Percentiles rank a stretch among this genome's conserved stretches.
phyloP scores from a whole-genome alignment of 805 yeast genomes.

The Cyberlindnera galapagoensis region DNA sequence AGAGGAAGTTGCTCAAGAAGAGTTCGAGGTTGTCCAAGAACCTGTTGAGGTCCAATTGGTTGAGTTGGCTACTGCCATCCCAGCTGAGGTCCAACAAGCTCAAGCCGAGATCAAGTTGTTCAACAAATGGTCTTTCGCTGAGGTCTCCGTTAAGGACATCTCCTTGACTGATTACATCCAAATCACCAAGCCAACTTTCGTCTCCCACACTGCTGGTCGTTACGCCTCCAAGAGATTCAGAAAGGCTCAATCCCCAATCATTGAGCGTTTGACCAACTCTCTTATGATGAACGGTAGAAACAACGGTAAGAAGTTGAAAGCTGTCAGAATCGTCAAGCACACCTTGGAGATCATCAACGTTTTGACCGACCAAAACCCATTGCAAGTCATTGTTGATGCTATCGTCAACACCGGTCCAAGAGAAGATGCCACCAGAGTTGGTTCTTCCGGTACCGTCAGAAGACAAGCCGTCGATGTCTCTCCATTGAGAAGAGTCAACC shows the following conservation, averaged over 20 bases:
- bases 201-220: conserved; percentile 99
- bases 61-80: conserved; percentile 91
- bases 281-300: conserved; percentile 99
- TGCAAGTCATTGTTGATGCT: conserved; percentile 98
- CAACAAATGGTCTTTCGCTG: conserved; percentile 99
- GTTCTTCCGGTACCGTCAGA: conserved; percentile 99
- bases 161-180: conserved; percentile 98
- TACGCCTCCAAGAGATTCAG: conserved; percentile 99
- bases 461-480: conserved; percentile 99
- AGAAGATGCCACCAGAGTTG: conserved; percentile 99
- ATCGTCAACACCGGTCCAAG: conserved; percentile 99
- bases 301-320: conserved; percentile 99
- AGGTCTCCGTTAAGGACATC: conserved; percentile 94
- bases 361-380: conserved; percentile 98
- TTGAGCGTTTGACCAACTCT: conserved; percentile 99
- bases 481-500: conserved; percentile 99
- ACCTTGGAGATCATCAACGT: conserved; percentile 96
- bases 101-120: conserved; percentile 94
- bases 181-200: conserved; percentile 95
- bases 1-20: conserved; percentile 48
- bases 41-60: conserved; percentile 72
- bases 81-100: conserved; percentile 94
- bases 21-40: conserved; percentile 70
- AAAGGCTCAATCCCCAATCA: conserved; percentile 99
- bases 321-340: conserved; percentile 99